Base-by-base conservation (phyloP, 192 early-diverging fungal species). In the Entophlyctis luteolus region DNA sequence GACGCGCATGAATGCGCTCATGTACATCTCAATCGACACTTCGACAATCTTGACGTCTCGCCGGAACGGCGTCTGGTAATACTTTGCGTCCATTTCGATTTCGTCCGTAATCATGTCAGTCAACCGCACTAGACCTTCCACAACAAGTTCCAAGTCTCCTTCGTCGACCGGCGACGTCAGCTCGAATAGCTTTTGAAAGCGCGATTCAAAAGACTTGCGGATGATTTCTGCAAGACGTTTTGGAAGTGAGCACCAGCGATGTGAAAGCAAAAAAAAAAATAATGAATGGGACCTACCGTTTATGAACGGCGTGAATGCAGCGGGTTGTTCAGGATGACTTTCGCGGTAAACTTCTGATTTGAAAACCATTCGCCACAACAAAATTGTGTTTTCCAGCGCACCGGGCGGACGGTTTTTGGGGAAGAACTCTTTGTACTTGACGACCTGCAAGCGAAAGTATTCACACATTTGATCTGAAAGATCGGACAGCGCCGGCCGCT, bases 401-500 rank as follows among this genome's bases (percentile, higher is more conserved):
- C 73, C 72, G 18, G 55, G 55, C 1, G 82, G 82, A 34, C 77
- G 49, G 65, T 82, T 81, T 60, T 84, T 83, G 27, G 82, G 81
- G 59, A 70, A 84, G 31, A 79, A 76, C 62, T 84, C 82, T 55
- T 75, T 77, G 72, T 84, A 84, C 62, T 84, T 82, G 36, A 62
- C 70, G 2, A 84, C 73, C 65, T 81, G 78, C 4, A 68, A 78
- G 12, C 69, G 65, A 49, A 72, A 83, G 59, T 83, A 80, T 18
- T 58, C 68, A 37, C 74, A 55, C 82, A 84, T 84, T 50, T 83
- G 46, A 27, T 75, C 73, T 2, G 81, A 59, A 23, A 84, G 68
- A 22, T 71, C 73, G 39, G 77, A 39, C 14, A 83, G 67, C 27
- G 66, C 49, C 12, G 77, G 69, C 48, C 54, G 67, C 76, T 78